Conservation (phyloP, 306 rosid genomes). For the Morella rubra region DNA sequence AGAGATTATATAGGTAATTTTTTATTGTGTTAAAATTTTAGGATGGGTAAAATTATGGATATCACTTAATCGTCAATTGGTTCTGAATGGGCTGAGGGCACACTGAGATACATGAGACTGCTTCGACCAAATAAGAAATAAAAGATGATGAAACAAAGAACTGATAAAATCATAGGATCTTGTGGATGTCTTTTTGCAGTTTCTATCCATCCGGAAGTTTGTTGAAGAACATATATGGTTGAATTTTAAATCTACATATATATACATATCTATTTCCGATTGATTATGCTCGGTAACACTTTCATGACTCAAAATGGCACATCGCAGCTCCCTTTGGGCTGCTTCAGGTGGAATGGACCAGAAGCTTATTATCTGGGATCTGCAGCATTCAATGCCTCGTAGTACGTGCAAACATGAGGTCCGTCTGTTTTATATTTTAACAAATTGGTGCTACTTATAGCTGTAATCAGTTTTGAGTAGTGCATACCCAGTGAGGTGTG, state of each 20-base stretch:
- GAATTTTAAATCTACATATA: too few relatives aligned
- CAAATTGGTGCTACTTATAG: neutral
- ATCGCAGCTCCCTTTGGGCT: slow-evolving; percentile 64
- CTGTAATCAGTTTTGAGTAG: slow-evolving; percentile 6
- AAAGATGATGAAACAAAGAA: neutral
- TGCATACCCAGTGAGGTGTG: neutral
- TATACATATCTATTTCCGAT: too few relatives aligned
- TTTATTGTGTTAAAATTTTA: too few relatives aligned
- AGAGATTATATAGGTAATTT: too few relatives aligned
- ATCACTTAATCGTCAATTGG: neutral
- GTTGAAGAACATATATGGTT: neutral
- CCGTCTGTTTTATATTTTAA: slow-evolving; percentile 26
- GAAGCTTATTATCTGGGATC: slow-evolving; percentile 74
- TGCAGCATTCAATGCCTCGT: slow-evolving; percentile 66
- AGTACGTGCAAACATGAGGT: slow-evolving; percentile 81
- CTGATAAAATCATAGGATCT: neutral
- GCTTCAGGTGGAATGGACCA: slow-evolving; percentile 85
- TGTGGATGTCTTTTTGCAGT: neutral
- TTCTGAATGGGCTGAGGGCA: neutral
- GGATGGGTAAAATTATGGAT: too few relatives aligned
- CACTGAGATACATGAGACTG: neutral
- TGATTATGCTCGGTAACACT: slow-evolving; percentile 5
- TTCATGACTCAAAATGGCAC: slow-evolving; percentile 29
- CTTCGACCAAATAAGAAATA: neutral
- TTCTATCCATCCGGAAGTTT: neutral